Evolutionary conservation across 805 yeast species (phyloP), one percentile per base, ranked within the genome.

Genomic region (Candida michaelii): DNA sequence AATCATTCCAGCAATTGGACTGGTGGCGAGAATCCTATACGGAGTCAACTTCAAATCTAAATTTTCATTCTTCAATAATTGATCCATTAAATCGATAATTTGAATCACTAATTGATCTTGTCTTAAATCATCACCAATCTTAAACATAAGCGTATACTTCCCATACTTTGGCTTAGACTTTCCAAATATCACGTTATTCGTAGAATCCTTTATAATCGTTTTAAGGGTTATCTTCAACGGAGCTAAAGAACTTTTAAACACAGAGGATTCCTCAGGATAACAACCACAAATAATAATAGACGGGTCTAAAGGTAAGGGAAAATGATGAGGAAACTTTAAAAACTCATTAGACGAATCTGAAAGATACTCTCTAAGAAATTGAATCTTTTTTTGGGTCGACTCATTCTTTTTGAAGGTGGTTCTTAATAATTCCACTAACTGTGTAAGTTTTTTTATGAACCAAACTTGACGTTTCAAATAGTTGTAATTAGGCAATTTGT

Each of bases 41-140:
- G 99, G 98, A 2, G 88, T 87, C 40, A 93, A 72, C 57, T 79
- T 80, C 57, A 93, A 69, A 60, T 93, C 97, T 43, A 93, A 80
- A 58, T 93, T 93, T 58, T 93, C 99, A 58, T 87, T 86, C 48
- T 85, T 80, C 40, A 93, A 65, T 33, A 93, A 74, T 58, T 81
- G 88, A 59, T 93, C 96, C 96, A 93, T 93, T 45, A 93, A 68
- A 43, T 83, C 77, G 44, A 93, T 87, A 47, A 93, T 88, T 62
- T 93, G 99, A 38, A 89, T 85, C n/a, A 93, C 95, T 49, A 93
- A 74, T 62, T 93, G 99, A 68, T 93, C 99, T 62, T 93, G 99
- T 46, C 98, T 73, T 39, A 93, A 71, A 59, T 93, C 99, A 49
- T 86, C 99, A 11, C 99, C 99, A 39, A 86, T 85, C 62, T 93